A percentile compares a stretch with the other conserved stretches of the same genome.
Conservation (phyloP, 2,329 filamentous ascomycete species). For the Aureobasidium musti region DNA sequence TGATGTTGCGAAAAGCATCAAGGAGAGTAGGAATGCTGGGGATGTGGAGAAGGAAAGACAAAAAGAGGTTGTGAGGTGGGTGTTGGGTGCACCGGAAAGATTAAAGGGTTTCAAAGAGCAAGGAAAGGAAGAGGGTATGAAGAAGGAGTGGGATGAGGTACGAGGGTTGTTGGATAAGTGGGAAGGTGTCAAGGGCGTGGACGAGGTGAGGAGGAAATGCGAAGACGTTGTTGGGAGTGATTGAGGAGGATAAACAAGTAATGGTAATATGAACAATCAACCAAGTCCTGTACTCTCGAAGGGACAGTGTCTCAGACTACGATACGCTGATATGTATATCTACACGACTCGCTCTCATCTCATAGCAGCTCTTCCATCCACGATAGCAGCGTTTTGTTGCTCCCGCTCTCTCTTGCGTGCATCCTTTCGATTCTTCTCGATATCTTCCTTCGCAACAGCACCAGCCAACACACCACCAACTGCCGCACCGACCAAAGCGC, state of each 20-base stretch:
- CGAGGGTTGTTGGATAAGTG: conserved; percentile 47
- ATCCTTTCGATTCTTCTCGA: too few species aligned
- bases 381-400: too few species aligned
- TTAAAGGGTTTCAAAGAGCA: conserved; percentile 60
- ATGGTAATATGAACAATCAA: too few species aligned
- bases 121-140: conserved; percentile 63
- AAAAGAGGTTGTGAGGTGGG: conserved; percentile 63
- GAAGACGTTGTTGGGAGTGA: conserved; percentile 34
- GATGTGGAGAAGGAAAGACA: conserved; percentile 41
- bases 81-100: conserved; percentile 61
- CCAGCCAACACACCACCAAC: too few species aligned
- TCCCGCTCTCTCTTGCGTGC: too few species aligned
- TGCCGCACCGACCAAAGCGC: too few species aligned
- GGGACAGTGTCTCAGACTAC: too few species aligned
- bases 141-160: conserved; percentile 51
- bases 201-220: conserved; percentile 45
- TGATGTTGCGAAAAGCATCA: conserved; percentile 54
- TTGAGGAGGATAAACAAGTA: not conserved
- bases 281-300: too few species aligned
- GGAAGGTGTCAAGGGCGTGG: conserved; percentile 48
- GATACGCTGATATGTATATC: too few species aligned
- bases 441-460: too few species aligned
- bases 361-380: too few species aligned
- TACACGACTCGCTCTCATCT: too few species aligned
- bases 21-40: conserved; percentile 42